Conservation (phyloP, 2,329 filamentous ascomycete species). For the Colletotrichum sansevieriae region DNA sequence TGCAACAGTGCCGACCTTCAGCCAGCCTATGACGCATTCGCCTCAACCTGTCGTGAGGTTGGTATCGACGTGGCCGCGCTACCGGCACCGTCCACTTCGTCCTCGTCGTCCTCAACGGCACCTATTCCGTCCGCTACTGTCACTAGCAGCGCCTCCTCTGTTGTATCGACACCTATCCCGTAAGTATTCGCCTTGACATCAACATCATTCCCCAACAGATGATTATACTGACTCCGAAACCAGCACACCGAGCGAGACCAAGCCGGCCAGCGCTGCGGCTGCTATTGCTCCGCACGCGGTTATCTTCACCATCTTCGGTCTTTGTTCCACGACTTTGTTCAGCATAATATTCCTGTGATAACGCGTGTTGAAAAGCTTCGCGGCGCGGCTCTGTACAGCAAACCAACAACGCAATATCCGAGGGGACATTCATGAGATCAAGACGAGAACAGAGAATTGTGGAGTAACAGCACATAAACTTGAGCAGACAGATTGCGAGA, state of each 20-base stretch:
- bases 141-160: neutral
- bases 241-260: conserved; percentile 15
- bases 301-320: conserved; percentile 27
- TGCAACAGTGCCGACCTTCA: conserved; percentile 26
- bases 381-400: too few species aligned
- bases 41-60: conserved; percentile 27
- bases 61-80: conserved; percentile 26
- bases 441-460: neutral
- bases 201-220: neutral
- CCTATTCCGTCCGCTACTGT: neutral
- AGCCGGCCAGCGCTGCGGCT: conserved; percentile 34
- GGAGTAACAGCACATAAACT: neutral
- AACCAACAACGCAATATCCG: too few species aligned
- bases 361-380: neutral
- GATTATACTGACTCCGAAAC: neutral
- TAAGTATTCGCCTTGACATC: neutral
- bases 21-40: conserved; percentile 38
- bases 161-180: neutral
- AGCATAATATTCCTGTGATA: conserved; percentile 31
- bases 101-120: neutral
- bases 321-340: conserved; percentile 26
- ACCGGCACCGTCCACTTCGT: conserved; percentile 2
- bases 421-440: neutral
- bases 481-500: neutral
- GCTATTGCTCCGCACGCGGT: conserved; percentile 37